Evolutionary conservation across 768 basidiomycete genomes (phyloP).

Genomic region (Kockovaella imperatae): DNA sequence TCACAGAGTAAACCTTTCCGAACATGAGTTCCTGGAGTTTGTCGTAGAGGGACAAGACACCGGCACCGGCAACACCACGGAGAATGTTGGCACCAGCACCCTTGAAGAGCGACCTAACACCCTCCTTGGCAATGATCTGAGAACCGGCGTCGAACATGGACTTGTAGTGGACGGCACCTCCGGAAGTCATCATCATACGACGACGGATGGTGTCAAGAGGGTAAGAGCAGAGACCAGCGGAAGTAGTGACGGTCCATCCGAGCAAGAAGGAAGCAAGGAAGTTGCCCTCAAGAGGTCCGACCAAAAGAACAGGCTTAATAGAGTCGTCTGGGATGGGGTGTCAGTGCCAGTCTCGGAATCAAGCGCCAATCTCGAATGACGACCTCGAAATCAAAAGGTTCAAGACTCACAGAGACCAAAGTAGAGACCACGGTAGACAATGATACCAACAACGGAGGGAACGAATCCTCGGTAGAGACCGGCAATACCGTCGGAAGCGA

Average conservation of each 20-base stretch:
- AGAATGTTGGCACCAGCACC: slow-evolving; percentile 91
- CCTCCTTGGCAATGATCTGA: slow-evolving; percentile 94
- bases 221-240: slow-evolving; percentile 93
- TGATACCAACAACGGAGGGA: slow-evolving; percentile 97
- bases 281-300: slow-evolving; percentile 87
- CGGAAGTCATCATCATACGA: slow-evolving; percentile 99
- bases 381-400: neutral
- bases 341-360: neutral
- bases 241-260: slow-evolving; percentile 98
- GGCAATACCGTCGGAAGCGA: slow-evolving; percentile 92
- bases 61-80: slow-evolving; percentile 99
- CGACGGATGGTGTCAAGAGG: slow-evolving; percentile 60
- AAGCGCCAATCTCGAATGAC: neutral
- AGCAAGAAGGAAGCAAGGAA: slow-evolving; percentile 95
- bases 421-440: slow-evolving; percentile 98
- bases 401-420: slow-evolving; percentile 89
- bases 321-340: slow-evolving; percentile 25
- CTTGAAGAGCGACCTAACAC: slow-evolving; percentile 93
- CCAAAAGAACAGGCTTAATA: slow-evolving; percentile 83
- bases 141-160: slow-evolving; percentile 95
- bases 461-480: slow-evolving; percentile 99
- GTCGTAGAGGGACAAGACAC: slow-evolving; percentile 98
- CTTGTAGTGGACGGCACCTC: slow-evolving; percentile 92
- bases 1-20: slow-evolving; percentile 99
- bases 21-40: slow-evolving; percentile 89